Evolutionary conservation across 257 asterid genomes (phyloP).

Genomic region (Gentiana macrophylla): DNA sequence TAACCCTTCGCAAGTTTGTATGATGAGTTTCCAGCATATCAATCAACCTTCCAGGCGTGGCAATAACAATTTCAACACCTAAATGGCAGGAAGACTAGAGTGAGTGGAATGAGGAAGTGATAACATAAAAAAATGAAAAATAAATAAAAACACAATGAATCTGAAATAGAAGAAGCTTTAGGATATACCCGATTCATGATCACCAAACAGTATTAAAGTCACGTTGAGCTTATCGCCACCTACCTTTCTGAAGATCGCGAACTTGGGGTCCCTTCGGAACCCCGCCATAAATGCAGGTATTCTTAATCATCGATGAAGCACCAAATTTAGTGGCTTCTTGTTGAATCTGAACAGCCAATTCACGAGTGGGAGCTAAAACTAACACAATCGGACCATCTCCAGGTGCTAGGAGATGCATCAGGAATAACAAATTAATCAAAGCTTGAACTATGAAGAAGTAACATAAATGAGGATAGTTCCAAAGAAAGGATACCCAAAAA

Average conservation of each 20-base stretch:
- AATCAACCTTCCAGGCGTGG: slow-evolving; percentile 89
- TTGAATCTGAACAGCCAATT: slow-evolving; percentile 98
- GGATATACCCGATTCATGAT: slow-evolving; percentile 99
- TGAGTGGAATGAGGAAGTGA: slow-evolving; percentile 10
- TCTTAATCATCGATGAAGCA: slow-evolving; percentile 97
- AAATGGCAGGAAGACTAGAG: slow-evolving; percentile 8
- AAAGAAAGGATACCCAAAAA: slow-evolving; percentile 54
- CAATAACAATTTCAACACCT: slow-evolving; percentile 93
- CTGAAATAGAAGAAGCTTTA: slow-evolving; percentile 43
- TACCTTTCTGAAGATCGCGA: slow-evolving; percentile 99
- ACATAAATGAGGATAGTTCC: slow-evolving; percentile 3
- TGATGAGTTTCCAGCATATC: slow-evolving; percentile 91
- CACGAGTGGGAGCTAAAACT: slow-evolving; percentile 99
- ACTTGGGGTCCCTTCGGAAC: slow-evolving; percentile 99
- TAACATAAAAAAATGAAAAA: slow-evolving; percentile 9
- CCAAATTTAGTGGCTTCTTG: slow-evolving; percentile 97
- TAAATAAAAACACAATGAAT: background rate
- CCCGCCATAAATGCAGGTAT: slow-evolving; percentile 99
- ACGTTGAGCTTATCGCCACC: slow-evolving; percentile 99
- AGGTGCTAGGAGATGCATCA: slow-evolving; percentile 45
- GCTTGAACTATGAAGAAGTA: slow-evolving; percentile 21
- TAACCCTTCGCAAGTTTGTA: slow-evolving; percentile 83
- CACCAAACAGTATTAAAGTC: slow-evolving; percentile 98
- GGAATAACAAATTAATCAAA: slow-evolving; percentile 13
- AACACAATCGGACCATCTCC: slow-evolving; percentile 99